These are phyloP conservation scores for Grammothele lineata DNA, from an alignment of 768 basidiomycete genomes.

Conservation along the genomic window DNA sequence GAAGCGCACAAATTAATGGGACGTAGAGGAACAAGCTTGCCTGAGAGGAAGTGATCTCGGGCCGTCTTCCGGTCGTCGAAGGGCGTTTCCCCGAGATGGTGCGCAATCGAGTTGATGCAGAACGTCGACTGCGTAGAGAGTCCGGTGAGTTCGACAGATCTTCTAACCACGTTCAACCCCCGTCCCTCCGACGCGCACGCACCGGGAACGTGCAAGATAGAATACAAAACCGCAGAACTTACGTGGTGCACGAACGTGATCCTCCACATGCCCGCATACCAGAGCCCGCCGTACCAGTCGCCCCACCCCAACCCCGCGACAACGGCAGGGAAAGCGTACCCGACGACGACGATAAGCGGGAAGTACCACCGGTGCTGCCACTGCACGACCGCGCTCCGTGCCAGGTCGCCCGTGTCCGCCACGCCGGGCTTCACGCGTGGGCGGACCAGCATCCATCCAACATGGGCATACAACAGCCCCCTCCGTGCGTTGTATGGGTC, in stretches of 20 bases:
- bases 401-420: constrained; percentile 48
- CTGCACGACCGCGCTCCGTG: constrained; percentile 39
- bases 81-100: constrained; percentile 51
- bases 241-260: constrained; percentile 50
- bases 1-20: not conserved
- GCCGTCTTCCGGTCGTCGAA: constrained; percentile 56
- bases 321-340: constrained; percentile 41
- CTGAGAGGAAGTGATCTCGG: constrained; percentile 44
- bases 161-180: not conserved
- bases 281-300: constrained; percentile 50
- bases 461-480: constrained; percentile 46
- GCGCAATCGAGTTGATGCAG: constrained; percentile 57
- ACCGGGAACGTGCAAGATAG: not conserved
- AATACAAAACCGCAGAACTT: too few relatives aligned
- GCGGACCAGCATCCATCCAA: constrained; percentile 52
- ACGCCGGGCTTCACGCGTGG: constrained; percentile 42
- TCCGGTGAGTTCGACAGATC: too few relatives aligned
- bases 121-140: constrained; percentile 38
- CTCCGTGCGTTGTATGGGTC: constrained; percentile 54
- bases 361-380: constrained; percentile 53
- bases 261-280: constrained; percentile 45
- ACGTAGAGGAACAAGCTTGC: not conserved
- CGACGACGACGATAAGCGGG: constrained; percentile 38
- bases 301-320: constrained; percentile 50
- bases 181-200: not conserved